Base-by-base conservation (phyloP, 139 green algal genomes). In the Trebouxia sp. region DNA sequence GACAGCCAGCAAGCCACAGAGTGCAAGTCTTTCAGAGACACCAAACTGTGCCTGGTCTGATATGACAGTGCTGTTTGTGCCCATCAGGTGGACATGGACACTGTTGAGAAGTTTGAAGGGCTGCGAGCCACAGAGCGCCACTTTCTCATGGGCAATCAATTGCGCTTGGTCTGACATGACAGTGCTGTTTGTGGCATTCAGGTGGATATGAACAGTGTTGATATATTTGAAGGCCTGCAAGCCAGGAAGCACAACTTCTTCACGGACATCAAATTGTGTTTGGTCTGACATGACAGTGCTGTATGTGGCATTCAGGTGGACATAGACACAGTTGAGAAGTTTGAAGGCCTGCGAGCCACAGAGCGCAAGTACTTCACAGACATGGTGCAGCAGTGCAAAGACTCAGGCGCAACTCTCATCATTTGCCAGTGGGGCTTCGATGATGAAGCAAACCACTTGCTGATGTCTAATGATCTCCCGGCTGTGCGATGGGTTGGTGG, bases 391-490 rank as follows among this genome's bases (percentile, higher is more conserved):
- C 88, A 90, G 80, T 99, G 97, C 93, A 99, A 98, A 87, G 94
- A 91, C 67, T 87, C 83, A 35, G 92, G 94, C 32, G 95, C 95
- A 3, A 93, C 84, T 11, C 88, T 98, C 12, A 89, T 99, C 55
- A 95, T 99, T 75, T 99, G 95, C 88, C 96, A 99, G 87, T 99
- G 97, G 97, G 96, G 97, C 58, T 99, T 99, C 85, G 97, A 99
- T 84, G 97, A 99, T 81, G 97, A 99, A 89, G 97, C 97, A 47
- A 99, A 99, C 86, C 96, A 99, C 88, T 87, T 99, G 85, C 93
- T 99, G 56, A 96, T 98, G 92, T 92, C 97, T 81, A 75, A 96
- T 37, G 83, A 95, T 3, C 88, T 98, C 77, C 96, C 96, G 6
- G 96, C 96, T 26, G 94, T 99, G 78, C 92, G 96, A 5, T 97